A percentile compares a stretch with the other conserved stretches of the same genome.
phyloP scores from a whole-genome alignment of 768 basidiomycete genomes.

The Suillus luteus region DNA sequence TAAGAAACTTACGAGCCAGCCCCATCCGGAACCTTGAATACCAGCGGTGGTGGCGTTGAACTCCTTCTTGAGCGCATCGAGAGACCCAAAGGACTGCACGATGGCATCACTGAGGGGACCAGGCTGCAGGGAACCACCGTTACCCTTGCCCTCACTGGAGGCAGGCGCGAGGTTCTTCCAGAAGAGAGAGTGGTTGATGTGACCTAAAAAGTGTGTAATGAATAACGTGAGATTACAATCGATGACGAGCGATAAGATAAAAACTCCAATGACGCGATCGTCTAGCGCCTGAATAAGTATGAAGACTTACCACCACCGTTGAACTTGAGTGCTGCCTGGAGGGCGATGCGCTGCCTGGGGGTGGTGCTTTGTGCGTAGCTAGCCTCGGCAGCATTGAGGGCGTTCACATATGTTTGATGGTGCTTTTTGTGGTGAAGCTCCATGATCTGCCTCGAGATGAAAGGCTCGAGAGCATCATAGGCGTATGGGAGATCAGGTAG shows the following conservation, averaged over 20 bases:
- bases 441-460: constrained; percentile 92
- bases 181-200: constrained; percentile 95
- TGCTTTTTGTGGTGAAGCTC: constrained; percentile 93
- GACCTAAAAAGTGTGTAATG: constrained; percentile 47
- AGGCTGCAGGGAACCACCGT: constrained; percentile 57
- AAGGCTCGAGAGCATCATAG: constrained; percentile 93
- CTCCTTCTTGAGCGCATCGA: constrained; percentile 74
- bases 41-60: constrained; percentile 84
- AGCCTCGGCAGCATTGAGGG: constrained; percentile 86
- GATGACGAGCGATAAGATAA: constrained; percentile 20
- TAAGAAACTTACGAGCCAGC: constrained; percentile 78
- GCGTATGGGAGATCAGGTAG: constrained; percentile 76
- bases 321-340: constrained; percentile 92
- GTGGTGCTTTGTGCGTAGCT: constrained; percentile 65
- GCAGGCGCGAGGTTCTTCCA: constrained; percentile 90
- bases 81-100: constrained; percentile 58
- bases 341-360: constrained; percentile 80
- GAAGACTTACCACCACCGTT: constrained; percentile 83
- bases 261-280: not conserved
- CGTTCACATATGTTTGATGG: constrained; percentile 93
- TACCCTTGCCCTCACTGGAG: constrained; percentile 50
- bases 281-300: not conserved
- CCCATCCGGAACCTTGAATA: constrained; percentile 96
- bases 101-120: constrained; percentile 74
- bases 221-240: constrained; percentile 14